A percentile compares a stretch with the other conserved stretches of the same genome.
Conservation (phyloP, 2,329 filamentous ascomycete species). For the Aspergillus ibericus region DNA sequence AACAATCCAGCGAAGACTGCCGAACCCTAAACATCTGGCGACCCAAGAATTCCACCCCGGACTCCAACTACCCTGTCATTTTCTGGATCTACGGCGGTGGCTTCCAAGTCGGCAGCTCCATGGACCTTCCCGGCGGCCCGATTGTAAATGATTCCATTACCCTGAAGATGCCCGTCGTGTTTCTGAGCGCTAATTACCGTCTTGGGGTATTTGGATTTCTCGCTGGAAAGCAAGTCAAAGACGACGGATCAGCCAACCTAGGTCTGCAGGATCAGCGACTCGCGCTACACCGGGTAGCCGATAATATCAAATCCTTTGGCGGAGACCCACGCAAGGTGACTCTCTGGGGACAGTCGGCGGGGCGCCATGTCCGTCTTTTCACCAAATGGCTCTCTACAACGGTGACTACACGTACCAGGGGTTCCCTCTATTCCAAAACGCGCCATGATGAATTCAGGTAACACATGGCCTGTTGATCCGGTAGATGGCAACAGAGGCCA, state of each 20-base stretch:
- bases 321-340: conserved; percentile 12
- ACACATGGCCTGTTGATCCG: neutral
- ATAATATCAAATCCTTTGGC: conserved; percentile 14
- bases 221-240: neutral
- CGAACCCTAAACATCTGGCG: conserved; percentile 7
- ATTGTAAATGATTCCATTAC: conserved; percentile 5
- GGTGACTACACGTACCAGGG: neutral
- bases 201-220: conserved; percentile 13
- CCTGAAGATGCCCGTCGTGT: neutral
- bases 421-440: neutral
- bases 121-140: neutral
- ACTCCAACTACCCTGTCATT: conserved; percentile 5
- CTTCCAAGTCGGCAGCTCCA: conserved; percentile 1
- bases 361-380: conserved; percentile 1
- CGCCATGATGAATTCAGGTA: neutral
- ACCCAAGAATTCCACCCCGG: neutral
- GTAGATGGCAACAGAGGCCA: neutral
- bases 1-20: conserved; percentile 11
- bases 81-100: conserved; percentile 13
- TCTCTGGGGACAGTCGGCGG: conserved; percentile 12
- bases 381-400: neutral
- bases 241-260: conserved; percentile 3
- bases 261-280: conserved; percentile 14
- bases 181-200: conserved; percentile 15
- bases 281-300: conserved; percentile 10